These are phyloP conservation scores for Bryoerythrophyllum caledonicum DNA, from an alignment of 225 moss, liverwort and hornwort species.

Conservation along the genomic window DNA sequence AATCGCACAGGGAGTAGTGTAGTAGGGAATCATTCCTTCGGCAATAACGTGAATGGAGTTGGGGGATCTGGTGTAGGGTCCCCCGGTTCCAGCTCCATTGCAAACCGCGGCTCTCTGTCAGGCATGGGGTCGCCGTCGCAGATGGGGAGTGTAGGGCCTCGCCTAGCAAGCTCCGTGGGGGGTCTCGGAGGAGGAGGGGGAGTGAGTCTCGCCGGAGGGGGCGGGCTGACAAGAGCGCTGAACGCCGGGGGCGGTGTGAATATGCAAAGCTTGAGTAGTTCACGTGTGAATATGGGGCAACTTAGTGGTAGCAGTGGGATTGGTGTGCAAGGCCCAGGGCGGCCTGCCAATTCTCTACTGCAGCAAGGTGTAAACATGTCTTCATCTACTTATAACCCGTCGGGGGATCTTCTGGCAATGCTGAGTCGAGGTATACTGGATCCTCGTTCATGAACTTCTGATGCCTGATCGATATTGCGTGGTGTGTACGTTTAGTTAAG, in stretches of 20 bases:
- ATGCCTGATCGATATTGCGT: slow-evolving; percentile 18
- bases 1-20: slow-evolving; percentile 75
- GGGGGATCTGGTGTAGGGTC: slow-evolving; percentile 85
- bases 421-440: slow-evolving; percentile 85
- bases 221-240: slow-evolving; percentile 77
- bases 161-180: slow-evolving; percentile 88
- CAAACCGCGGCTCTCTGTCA: slow-evolving; percentile 76
- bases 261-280: slow-evolving; percentile 85
- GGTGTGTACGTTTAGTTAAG: slow-evolving; percentile 12
- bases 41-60: slow-evolving; percentile 89
- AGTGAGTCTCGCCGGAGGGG: slow-evolving; percentile 79
- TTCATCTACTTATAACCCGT: slow-evolving; percentile 85
- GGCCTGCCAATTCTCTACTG: slow-evolving; percentile 89
- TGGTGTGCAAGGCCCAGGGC: slow-evolving; percentile 94
- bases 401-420: slow-evolving; percentile 92
- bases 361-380: slow-evolving; percentile 97
- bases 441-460: slow-evolving; percentile 23
- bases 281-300: slow-evolving; percentile 95
- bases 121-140: slow-evolving; percentile 85
- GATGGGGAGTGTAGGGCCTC: slow-evolving; percentile 85
- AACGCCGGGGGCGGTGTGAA: slow-evolving; percentile 76
- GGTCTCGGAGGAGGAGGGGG: slow-evolving; percentile 71
- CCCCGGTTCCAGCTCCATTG: slow-evolving; percentile 72
- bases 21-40: slow-evolving; percentile 83
- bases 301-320: slow-evolving; percentile 88